Base-by-base conservation (phyloP, 129 eudicot genomes). In the Flaveria trinervia region DNA sequence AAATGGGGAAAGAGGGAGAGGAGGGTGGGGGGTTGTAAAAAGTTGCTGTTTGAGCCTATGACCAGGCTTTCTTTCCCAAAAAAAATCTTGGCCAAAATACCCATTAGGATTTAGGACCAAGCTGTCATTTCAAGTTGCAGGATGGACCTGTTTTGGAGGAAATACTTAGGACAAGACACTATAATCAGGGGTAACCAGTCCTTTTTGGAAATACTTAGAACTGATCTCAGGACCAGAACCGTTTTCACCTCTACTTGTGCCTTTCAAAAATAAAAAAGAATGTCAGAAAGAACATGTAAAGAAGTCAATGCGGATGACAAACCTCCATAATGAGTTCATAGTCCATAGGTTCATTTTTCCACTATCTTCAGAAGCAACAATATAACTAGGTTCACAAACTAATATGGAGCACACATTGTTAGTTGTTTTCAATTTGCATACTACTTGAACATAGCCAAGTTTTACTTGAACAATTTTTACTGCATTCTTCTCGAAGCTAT, bases 301-400 rank as follows among this genome's bases (percentile, higher is more conserved):
- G 46, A 68, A 56, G 68, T 77, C 57, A 66, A 67, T 52, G 55
- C 17, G 8, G 41, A 55, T 28, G 45, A 70, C 76, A 71, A 94
- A 94, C 98, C 96, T 94, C 99, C 99, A 94, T 55, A 77, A 73
- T 80, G 97, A 80, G 86, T 89, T 87, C 99, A 94, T 94, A 72
- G 84, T 77, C 99, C 99, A 94, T 65, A 94, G 79, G 85, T 91
- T 83, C 72, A 94, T 68, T 81, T 76, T 89, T 72, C 92, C 97
- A 86, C 84, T 84, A 79, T 86, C 93, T 80, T 89, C 99, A 75
- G 89, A 81, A 59, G 87, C 99, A 77, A 94, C 75, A 77, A 94
- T 87, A 77, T 77, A 80, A 77, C 68, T 79, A 76, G 96, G 96
- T 76, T 86, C 92, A 87, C 93, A 91, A 62, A 91, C 97, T 82